phyloP scores from a whole-genome alignment of 139 green algal species.

The Dunaliella primolecta region DNA sequence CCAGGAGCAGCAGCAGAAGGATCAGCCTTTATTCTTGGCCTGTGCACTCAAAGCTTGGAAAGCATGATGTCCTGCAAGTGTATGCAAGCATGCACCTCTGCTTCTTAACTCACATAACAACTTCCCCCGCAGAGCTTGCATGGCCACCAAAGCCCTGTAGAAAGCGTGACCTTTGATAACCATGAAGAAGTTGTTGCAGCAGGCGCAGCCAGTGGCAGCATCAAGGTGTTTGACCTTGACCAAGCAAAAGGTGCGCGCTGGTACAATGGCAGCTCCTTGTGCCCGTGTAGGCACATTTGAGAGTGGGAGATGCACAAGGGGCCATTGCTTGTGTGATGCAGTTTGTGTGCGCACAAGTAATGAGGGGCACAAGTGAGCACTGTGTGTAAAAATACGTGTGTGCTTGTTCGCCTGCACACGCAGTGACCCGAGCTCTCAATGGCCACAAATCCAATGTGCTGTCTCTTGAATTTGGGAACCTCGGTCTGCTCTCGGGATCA shows the following conservation, averaged over 20 bases:
- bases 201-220: constrained; percentile 57
- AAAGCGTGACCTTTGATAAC: constrained; percentile 75
- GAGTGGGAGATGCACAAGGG: too few relatives aligned
- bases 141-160: constrained; percentile 63
- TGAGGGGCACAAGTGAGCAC: too few relatives aligned
- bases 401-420: too few relatives aligned
- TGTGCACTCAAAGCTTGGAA: too few relatives aligned
- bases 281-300: neutral
- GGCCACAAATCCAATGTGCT: constrained; percentile 69
- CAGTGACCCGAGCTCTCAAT: constrained; percentile 65
- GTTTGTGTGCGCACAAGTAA: too few relatives aligned
- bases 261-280: neutral
- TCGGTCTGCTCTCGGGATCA: constrained; percentile 56
- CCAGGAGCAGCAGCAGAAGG: neutral
- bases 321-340: too few relatives aligned
- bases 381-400: neutral
- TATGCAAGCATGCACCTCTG: neutral
- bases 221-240: constrained; percentile 84
- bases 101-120: too few relatives aligned
- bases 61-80: neutral
- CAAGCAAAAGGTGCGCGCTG: constrained; percentile 50
- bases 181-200: constrained; percentile 72
- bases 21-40: too few relatives aligned
- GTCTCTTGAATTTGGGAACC: constrained; percentile 67
- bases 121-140: constrained; percentile 58